Base-by-base conservation (phyloP, 1,284 basidiomycete species). In the Malassezia cuniculi region DNA sequence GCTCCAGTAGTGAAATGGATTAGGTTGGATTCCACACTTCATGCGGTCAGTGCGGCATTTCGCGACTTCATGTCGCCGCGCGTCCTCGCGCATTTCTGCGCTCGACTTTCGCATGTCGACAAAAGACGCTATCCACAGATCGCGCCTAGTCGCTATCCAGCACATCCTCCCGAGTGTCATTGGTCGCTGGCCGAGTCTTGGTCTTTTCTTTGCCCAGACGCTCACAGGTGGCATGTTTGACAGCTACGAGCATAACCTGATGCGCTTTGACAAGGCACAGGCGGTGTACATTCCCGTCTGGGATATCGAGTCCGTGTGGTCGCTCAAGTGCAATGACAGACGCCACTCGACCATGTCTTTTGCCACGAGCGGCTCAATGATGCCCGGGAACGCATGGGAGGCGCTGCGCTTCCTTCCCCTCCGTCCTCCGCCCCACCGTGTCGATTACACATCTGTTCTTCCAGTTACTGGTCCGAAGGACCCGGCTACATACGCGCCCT, bases 101-200 rank as follows among this genome's bases (percentile, higher is more conserved):
- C 31, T 45, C 14, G 33, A 39, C n/a, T 45, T 45, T 18, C 27
- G 33, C 30, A 24, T 45, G 5, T n/a, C 28, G 2, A 25, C 32
- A 3, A 15, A 35, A 12, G 37, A 39, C 27, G 42, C 42, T 5
- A 28, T 45, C 14, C 34, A 45, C 27, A 36, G 42, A 4, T 36
- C 42, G 25, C 31, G 42, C 8, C 37, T 45, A 12, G 42, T 32
- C 9, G 42, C 42, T 2, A 22, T 45, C 6, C 36, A 45, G 32
- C 42, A 39, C 28, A 32, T 45, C 6, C 19, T 45, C 3, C 42
- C 42, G n/a, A 27, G 24, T 3, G 39, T 45, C 24, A 45, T 39
- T 24, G 42, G 42, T 7, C 36, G 42, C 12, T 45, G 42, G 42
- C 36, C 36, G 18, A 37, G 27, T 21, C 22, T 36, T 10, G 31